Evolutionary conservation across 495 filamentous ascomycete genomes (phyloP), one percentile per base, ranked within the genome.

Genomic region (Monascus purpureus): DNA sequence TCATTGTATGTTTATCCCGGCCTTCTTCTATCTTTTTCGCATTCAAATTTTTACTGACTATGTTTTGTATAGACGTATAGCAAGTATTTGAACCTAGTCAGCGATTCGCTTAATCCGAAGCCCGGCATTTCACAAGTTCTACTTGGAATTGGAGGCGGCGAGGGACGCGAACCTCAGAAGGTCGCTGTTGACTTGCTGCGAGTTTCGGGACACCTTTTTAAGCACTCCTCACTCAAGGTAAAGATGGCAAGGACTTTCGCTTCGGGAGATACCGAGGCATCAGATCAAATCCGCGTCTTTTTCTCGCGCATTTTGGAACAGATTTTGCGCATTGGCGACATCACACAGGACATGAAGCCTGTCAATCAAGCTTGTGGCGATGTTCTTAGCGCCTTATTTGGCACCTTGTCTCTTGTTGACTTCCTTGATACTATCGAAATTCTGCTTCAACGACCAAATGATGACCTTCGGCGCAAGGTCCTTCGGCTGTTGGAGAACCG

Each of bases 401-500:
- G 78, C 29, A 70, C 92, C 11, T 63, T 93, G 27, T 84, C 85
- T 3, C 82, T 80, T 6, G 64, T 72, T 23, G 82, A 93, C 53
- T 84, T 95, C 56, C 73, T 93, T 42, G 77, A 80, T 44, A 80
- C 82, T 13, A 76, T 88, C 26, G 80, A 87, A 38, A 67, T 70
- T 12, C 59, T 97, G 19, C 70, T 94, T 13, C 68, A 77, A 33
- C 70, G 75, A 12, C 72, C 76, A 2, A 75, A 82, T 31, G 62
- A 80, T 35, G 67, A 74, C 20, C 59, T 93, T 24, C 77, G 80
- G 5, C 74, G 77, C 35, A 83, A 83, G 50, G 77, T 88, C 25
- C 68, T 97, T 18, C 74, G 70, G 27, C 72, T 87, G 4, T 64
- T 96, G 11, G 80, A 84, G 43, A 58, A 72, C 29, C 75, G 85